Conservation (phyloP, 805 yeast genomes). For the Alloascoidea hylecoeti region DNA sequence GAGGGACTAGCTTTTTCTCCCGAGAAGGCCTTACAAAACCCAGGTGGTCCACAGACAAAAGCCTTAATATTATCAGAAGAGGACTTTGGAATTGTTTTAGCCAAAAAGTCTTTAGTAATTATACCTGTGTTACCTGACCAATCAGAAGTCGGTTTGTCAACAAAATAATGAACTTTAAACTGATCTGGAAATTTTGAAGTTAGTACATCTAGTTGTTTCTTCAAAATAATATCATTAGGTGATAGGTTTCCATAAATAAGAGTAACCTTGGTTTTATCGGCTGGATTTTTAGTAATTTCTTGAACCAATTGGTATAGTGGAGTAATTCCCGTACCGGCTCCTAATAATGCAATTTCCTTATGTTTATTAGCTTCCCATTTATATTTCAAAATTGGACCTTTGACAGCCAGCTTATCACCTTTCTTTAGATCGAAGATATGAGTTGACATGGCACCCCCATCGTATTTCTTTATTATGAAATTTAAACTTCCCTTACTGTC, state of each 20-base stretch:
- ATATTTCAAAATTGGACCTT: constrained; percentile 91
- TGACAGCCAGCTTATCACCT: constrained; percentile 75
- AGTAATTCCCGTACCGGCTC: constrained; percentile 96
- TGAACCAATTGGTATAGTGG: constrained; percentile 84
- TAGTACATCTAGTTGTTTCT: constrained; percentile 58
- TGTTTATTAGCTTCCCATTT: constrained; percentile 79
- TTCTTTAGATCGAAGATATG: constrained; percentile 59
- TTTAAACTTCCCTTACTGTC: constrained; percentile 63
- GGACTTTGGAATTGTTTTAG: constrained; percentile 48
- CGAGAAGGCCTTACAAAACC: constrained; percentile 73
- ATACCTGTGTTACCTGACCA: constrained; percentile 56
- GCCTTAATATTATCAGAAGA: constrained; percentile 50
- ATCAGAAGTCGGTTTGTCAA: constrained; percentile 40
- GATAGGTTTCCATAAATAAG: constrained; percentile 71
- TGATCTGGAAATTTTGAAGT: constrained; percentile 62
- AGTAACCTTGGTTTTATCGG: constrained; percentile 79
- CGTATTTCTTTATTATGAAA: constrained; percentile 74
- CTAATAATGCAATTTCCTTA: constrained; percentile 67
- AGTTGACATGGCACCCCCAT: constrained; percentile 69
- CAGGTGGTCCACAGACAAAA: constrained; percentile 94
- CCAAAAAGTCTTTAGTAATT: constrained; percentile 64
- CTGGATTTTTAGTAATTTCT: constrained; percentile 63
- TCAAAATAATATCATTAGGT: constrained; percentile 69
- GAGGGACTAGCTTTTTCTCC: constrained; percentile 75
- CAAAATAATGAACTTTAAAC: constrained; percentile 64